These are phyloP conservation scores for Dichotomopilus funicola DNA, from an alignment of 2,329 filamentous ascomycete genomes.

Conservation along the genomic window DNA sequence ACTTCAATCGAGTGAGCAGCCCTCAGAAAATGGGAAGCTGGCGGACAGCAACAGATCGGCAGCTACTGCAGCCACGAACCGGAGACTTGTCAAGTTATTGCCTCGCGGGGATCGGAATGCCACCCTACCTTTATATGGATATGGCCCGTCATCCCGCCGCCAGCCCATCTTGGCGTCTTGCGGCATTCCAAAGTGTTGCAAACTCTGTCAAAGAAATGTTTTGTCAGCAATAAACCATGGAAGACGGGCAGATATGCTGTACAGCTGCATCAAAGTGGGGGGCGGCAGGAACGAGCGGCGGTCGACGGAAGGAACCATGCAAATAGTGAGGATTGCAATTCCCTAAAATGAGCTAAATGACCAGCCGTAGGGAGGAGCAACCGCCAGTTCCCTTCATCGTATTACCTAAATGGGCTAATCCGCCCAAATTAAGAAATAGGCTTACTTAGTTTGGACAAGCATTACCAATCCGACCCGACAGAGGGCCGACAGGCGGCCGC, in stretches of 20 bases:
- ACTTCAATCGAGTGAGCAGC: not conserved
- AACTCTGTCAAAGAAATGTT: not conserved
- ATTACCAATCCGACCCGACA: not conserved
- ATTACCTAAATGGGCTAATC: not conserved
- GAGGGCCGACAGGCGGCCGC: not conserved
- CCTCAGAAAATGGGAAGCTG: not conserved
- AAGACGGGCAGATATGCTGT: not conserved
- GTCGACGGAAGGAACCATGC: not conserved
- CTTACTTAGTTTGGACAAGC: not conserved
- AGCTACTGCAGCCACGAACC: not conserved
- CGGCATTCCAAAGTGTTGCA: not conserved
- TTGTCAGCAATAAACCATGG: not conserved
- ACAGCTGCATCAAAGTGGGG: not conserved
- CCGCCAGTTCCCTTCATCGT: no score
- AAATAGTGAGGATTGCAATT: not conserved
- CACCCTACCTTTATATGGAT: not conserved
- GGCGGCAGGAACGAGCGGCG: not conserved
- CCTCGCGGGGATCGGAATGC: not conserved
- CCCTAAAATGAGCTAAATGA: not conserved
- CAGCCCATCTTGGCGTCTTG: not conserved
- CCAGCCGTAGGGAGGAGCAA: no score
- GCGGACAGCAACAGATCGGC: not conserved
- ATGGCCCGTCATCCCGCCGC: not conserved
- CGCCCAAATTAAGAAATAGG: not conserved
- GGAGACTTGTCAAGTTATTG: not conserved